These are phyloP conservation scores for Cladosporium sp. DNA, from an alignment of 2,329 filamentous ascomycete species.

Conservation along the genomic window DNA sequence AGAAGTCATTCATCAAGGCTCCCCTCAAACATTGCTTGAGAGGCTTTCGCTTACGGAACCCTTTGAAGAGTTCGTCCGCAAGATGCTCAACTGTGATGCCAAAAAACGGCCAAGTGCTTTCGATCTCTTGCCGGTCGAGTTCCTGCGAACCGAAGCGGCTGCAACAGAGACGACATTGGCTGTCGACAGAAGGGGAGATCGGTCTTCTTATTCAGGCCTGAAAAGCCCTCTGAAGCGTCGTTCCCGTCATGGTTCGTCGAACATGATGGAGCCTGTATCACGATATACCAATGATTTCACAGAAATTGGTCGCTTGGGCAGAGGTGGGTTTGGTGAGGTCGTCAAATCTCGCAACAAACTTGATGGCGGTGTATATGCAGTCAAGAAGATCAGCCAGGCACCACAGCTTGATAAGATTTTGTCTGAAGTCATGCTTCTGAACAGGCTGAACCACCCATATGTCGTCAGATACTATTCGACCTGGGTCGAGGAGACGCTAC, in stretches of 20 bases:
- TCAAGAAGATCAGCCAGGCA: constrained; percentile 88
- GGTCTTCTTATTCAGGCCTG: constrained; percentile 16
- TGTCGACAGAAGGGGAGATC: background rate
- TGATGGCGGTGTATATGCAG: constrained; percentile 87
- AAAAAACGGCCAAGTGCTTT: constrained; percentile 83
- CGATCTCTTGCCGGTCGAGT: constrained; percentile 55
- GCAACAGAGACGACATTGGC: background rate
- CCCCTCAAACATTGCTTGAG: constrained; percentile 67
- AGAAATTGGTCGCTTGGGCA: constrained; percentile 80
- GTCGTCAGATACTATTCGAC: constrained; percentile 90
- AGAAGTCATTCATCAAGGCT: constrained; percentile 69
- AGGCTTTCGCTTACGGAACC: constrained; percentile 66
- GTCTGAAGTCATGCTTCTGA: constrained; percentile 80
- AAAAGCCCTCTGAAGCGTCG: constrained; percentile 22
- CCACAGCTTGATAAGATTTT: constrained; percentile 68
- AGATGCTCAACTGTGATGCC: constrained; percentile 77
- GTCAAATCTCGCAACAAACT: constrained; percentile 92
- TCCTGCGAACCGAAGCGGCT: constrained; percentile 46
- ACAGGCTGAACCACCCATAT: constrained; percentile 84
- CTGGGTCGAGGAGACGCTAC: constrained; percentile 64
- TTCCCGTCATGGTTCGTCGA: constrained; percentile 29
- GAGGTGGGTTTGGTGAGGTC: constrained; percentile 92
- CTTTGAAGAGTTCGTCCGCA: constrained; percentile 71
- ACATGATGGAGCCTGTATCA: constrained; percentile 41
- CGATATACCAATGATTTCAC: constrained; percentile 86